Base-by-base conservation (phyloP, 768 basidiomycete genomes). In the Suillus alpinus region DNA sequence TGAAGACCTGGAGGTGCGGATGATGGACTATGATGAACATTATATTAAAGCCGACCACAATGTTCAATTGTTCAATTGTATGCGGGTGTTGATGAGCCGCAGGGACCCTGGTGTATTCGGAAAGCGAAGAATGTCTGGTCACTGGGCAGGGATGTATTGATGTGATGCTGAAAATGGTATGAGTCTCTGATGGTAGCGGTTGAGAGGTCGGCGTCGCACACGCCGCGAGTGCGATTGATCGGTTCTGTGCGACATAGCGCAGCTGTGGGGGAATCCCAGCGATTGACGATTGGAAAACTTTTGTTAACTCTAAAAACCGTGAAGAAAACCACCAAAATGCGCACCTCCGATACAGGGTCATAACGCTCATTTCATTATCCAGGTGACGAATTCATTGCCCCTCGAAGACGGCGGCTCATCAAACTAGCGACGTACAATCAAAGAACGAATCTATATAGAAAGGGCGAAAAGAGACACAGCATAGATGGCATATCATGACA, bases 401-500 rank as follows among this genome's bases (percentile, higher is more conserved):
- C 29, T 31, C 14, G 16, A 49, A 3, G 29, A 49, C 4, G 16
- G 16, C 20, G 0, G 12, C 12, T 34, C 34, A 7, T 20, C 20
- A 23, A 14, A 20, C 34, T 2, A 6, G n/a, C 12, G 13, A 53
- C 13, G 18, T 34, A 34, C 10, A 3, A 31, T 52, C n/a, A 52
- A 52, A 50, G 31, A 31, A 52, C 2, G n/a, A 20, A 52, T 52
- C 3, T 36, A 36, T 52, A 14, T 50, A 10, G 8, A 9, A 10
- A 26, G 39, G 16, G 37, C 23, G 16, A 26, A 26, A 55, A 23
- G 40, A 32, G 20, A 34, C 55, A 44, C 44, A 44, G 31, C 1
- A 18, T 29, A 7, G 36, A 47, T 37, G 23, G 29, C 18, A 18
- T 31, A 46, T 73, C 62, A 86, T 62, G 78, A 76, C 88, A 89